These are phyloP conservation scores for Clonostachys chloroleuca DNA, from an alignment of 2,329 filamentous ascomycete species.

Conservation along the genomic window DNA sequence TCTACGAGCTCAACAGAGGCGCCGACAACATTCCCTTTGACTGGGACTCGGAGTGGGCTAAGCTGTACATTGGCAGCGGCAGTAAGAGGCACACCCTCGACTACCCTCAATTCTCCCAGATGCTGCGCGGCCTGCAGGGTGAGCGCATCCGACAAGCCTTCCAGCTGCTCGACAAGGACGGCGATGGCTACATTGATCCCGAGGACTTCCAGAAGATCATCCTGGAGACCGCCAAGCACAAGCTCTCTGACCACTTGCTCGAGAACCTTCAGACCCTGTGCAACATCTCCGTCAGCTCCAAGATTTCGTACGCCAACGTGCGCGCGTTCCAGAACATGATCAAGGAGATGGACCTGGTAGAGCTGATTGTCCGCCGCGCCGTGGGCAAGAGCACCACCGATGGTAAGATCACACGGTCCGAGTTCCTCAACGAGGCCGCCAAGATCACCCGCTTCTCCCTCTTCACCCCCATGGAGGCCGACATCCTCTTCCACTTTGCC, in stretches of 20 bases:
- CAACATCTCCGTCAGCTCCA: constrained; percentile 87
- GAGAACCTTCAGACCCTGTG: constrained; percentile 88
- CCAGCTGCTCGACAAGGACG: constrained; percentile 83
- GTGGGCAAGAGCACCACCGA: constrained; percentile 82
- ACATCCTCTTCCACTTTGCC: constrained; percentile 98
- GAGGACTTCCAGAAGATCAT: constrained; percentile 98
- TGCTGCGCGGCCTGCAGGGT: constrained; percentile 92
- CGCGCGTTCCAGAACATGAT: constrained; percentile 98
- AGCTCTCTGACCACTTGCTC: constrained; percentile 93
- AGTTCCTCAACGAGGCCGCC: constrained; percentile 92
- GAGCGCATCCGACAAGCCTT: constrained; percentile 96
- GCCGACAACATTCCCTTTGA: constrained; percentile 84
- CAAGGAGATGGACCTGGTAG: constrained; percentile 94
- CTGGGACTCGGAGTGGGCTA: constrained; percentile 96
- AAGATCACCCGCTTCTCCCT: constrained; percentile 89
- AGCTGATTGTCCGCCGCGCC: constrained; percentile 86
- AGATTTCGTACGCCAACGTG: constrained; percentile 96
- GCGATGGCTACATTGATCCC: constrained; percentile 91
- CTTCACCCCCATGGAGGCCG: constrained; percentile 97
- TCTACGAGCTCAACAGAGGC: constrained; percentile 89
- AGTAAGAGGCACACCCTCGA: constrained; percentile 87
- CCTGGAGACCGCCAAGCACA: constrained; percentile 85
- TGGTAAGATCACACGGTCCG: constrained; percentile 88
- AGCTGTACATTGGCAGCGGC: constrained; percentile 85
- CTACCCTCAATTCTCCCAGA: constrained; percentile 95